phyloP scores from a whole-genome alignment of 2,329 filamentous ascomycete species.

The Allantophomopsis lycopodina region DNA sequence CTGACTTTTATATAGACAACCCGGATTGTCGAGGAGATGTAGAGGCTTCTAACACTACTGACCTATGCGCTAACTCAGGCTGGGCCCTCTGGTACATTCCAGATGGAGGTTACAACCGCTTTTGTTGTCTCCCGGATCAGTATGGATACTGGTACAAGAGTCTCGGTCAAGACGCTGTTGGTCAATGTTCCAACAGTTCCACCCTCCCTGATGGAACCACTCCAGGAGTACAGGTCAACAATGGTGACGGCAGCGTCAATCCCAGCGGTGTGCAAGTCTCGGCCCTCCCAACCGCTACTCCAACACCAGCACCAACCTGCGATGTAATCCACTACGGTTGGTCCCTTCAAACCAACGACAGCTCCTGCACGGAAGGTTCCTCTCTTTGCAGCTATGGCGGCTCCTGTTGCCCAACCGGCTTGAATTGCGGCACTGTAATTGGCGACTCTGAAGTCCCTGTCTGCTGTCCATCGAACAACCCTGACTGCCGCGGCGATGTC shows the following conservation, averaged over 20 bases:
- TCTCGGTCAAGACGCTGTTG: neutral
- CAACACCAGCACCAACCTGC: neutral
- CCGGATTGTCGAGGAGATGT: slow-evolving; percentile 1
- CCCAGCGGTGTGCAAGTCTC: neutral
- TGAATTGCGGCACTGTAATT: neutral
- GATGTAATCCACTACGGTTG: slow-evolving; percentile 2
- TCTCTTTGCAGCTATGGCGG: neutral
- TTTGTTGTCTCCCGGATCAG: slow-evolving; percentile 1
- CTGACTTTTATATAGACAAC: neutral
- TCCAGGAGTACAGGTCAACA: neutral
- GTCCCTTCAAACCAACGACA: slow-evolving; percentile 2
- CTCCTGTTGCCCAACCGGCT: slow-evolving; percentile 1
- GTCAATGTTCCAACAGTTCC: neutral
- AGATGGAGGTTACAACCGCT: neutral
- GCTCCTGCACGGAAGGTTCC: neutral
- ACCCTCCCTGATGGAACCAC: neutral
- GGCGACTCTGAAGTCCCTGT: slow-evolving; percentile 2
- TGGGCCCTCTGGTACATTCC: slow-evolving; percentile 1
- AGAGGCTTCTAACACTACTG: neutral
- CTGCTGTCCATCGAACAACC: slow-evolving; percentile 1
- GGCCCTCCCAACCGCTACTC: neutral
- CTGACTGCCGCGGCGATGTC: slow-evolving; percentile 2
- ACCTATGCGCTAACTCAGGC: slow-evolving; percentile 1
- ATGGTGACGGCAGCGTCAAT: slow-evolving; percentile 1
- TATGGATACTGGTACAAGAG: neutral